Base-by-base conservation (phyloP, 768 basidiomycete genomes). In the Serendipita indica region DNA sequence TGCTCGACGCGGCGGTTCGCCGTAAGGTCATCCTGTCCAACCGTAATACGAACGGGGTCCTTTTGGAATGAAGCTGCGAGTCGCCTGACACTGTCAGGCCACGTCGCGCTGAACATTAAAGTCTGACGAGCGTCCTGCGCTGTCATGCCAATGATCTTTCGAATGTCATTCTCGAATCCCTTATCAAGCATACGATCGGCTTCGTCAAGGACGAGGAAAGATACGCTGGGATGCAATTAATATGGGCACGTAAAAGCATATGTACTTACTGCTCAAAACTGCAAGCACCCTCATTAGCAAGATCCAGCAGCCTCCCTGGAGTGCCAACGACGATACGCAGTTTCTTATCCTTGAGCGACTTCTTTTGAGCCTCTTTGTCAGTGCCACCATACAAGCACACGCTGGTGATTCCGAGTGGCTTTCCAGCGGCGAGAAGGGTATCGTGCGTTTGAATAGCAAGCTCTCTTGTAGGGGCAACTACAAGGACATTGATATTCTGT, bases 131-230 rank as follows among this genome's bases (percentile, higher is more conserved):
- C 68, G 33, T 77, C 75, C 67, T 80, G 80, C 72, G 82, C 78
- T 1, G 84, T 81, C 59, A 77, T 74, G 5, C 79, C 82, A 62
- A 98, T 92, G 66, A 99, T 98, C 61, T 76, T 80, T 57, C 90
- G 76, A 61, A 98, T 96, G 68, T 97, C 96, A 65, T 98, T 96
- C 69, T 99, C 96, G 68, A 99, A 99, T 0, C 94, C 96, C 69
- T 86, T 91, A 69, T 98, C 96, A 54, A 99, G 75, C 94, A 97
- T 97, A 56, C 94, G 79, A 72, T 98, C 94, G 3, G 96, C 96
- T 73, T 99, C 96, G 67, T 99, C 96, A 61, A 99, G 74, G 7
- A 97, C 94, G 20, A 98, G 74, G 72, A 93, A 99, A 39, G 81
- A 75, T 13, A 98, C 91, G 28, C 87, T 90, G 62, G 3, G 52